These are phyloP conservation scores for Zarea fungicola DNA, from an alignment of 2,329 filamentous ascomycete species.

Conservation along the genomic window DNA sequence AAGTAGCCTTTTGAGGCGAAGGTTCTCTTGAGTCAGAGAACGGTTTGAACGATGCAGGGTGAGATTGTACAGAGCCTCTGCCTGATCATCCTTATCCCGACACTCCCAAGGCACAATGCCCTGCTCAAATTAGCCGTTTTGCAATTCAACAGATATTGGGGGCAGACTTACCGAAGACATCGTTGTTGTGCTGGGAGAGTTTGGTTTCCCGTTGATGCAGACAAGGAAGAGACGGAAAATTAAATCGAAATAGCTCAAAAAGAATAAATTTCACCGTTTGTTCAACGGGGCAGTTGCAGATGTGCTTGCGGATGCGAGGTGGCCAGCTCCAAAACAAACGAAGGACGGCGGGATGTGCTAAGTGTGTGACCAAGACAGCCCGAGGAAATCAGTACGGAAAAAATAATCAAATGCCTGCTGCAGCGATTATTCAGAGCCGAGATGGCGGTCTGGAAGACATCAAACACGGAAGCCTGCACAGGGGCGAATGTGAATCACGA, in stretches of 20 bases:
- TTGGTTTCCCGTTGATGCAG: not conserved
- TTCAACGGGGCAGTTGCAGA: too few relatives aligned
- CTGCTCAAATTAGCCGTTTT: not conserved
- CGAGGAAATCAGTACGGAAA: not conserved
- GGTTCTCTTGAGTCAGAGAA: slow-evolving; percentile 43
- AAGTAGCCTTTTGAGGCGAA: slow-evolving; percentile 45
- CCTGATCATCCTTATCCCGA: slow-evolving; percentile 47
- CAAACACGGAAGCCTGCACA: not conserved
- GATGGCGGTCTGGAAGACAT: not conserved
- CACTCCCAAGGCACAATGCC: slow-evolving; percentile 42
- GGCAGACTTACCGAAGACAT: slow-evolving; percentile 7
- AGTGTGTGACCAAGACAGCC: not conserved
- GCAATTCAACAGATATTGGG: too few relatives aligned
- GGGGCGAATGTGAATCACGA: not conserved
- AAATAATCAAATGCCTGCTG: not conserved
- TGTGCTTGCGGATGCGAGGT: too few relatives aligned
- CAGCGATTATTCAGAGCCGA: not conserved
- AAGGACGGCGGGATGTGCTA: not conserved
- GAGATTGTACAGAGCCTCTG: slow-evolving; percentile 42
- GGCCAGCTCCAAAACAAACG: not conserved
- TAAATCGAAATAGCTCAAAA: not conserved
- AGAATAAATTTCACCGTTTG: too few relatives aligned
- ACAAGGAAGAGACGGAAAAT: not conserved
- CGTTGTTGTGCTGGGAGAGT: not conserved
- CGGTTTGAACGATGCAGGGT: slow-evolving; percentile 44